These are phyloP conservation scores for Grigorovia yakushimaensis DNA, from an alignment of 805 yeast genomes.

Conservation along the genomic window DNA sequence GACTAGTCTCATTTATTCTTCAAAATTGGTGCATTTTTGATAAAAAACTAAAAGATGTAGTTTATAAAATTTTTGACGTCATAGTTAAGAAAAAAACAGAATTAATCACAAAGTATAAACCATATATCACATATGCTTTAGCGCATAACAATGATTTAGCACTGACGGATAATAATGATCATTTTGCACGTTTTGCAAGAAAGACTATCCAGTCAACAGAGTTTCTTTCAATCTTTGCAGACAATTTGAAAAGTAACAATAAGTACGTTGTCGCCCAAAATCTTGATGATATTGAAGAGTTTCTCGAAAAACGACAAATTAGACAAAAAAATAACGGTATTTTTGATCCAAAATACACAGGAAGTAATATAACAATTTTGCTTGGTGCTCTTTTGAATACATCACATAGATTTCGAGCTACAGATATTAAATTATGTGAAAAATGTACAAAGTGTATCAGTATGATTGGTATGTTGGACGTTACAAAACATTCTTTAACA, in stretches of 20 bases:
- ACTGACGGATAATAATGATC: conserved; percentile 39
- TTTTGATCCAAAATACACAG: conserved; percentile 9
- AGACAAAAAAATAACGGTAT: not conserved
- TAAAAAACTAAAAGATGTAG: conserved; percentile 38
- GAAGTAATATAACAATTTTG: conserved; percentile 33
- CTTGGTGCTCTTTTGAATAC: conserved; percentile 46
- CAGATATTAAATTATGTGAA: conserved; percentile 40
- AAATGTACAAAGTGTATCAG: conserved; percentile 65
- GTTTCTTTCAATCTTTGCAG: conserved; percentile 20
- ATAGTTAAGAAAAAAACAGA: conserved; percentile 17
- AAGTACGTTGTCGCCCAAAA: conserved; percentile 65
- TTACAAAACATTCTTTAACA: conserved; percentile 40
- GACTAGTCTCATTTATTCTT: conserved; percentile 60
- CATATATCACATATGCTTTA: conserved; percentile 53
- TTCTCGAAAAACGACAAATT: conserved; percentile 39
- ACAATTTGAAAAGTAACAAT: conserved; percentile 21
- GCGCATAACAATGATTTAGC: conserved; percentile 52
- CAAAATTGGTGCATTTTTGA: conserved; percentile 55
- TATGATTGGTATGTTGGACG: conserved; percentile 66
- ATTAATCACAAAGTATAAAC: conserved; percentile 16
- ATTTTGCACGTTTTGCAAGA: conserved; percentile 40
- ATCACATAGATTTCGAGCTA: conserved; percentile 44
- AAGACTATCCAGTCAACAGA: conserved; percentile 18
- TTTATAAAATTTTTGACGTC: conserved; percentile 39
- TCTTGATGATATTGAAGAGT: conserved; percentile 49